These are phyloP conservation scores for Phalaenopsis equestris DNA, from an alignment of 106 monocot species.

Conservation along the genomic window DNA sequence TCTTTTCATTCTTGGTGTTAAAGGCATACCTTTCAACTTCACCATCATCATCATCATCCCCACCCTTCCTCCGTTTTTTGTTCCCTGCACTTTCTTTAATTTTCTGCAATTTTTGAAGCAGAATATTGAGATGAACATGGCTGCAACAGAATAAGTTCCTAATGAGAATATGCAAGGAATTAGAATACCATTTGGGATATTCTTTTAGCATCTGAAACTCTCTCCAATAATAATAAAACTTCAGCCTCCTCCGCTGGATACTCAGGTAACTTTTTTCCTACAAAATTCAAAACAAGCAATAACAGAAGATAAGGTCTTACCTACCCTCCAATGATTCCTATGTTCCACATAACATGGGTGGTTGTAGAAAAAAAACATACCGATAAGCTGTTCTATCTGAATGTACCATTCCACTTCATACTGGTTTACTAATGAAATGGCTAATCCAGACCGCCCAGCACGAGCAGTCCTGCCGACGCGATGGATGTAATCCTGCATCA, in stretches of 20 bases:
- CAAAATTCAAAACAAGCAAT: not conserved
- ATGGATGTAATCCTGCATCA: slow-evolving; percentile 69
- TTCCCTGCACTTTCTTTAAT: slow-evolving; percentile 40
- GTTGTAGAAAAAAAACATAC: slow-evolving; percentile 19
- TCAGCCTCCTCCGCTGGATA: slow-evolving; percentile 32
- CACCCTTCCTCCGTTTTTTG: slow-evolving; percentile 34
- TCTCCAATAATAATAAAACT: slow-evolving; percentile 37
- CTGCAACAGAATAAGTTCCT: not conserved
- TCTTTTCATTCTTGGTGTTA: not conserved
- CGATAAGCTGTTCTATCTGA: slow-evolving; percentile 68
- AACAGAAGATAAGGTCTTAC: not conserved
- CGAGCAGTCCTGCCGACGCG: slow-evolving; percentile 89
- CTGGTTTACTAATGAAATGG: slow-evolving; percentile 79
- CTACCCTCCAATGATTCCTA: not conserved
- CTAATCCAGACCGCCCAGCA: slow-evolving; percentile 73
- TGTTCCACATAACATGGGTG: not conserved
- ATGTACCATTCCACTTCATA: slow-evolving; percentile 77
- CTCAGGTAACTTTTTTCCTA: slow-evolving; percentile 43
- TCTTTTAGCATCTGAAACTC: slow-evolving; percentile 49
- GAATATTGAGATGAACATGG: not conserved
- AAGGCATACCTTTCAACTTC: slow-evolving; percentile 7
- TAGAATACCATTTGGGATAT: slow-evolving; percentile 42
- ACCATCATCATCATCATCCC: slow-evolving; percentile 38
- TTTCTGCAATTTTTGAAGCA: slow-evolving; percentile 24
- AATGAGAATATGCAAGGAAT: not conserved